phyloP scores from a whole-genome alignment of 148 eudicot species.

The Rheum nobile region DNA sequence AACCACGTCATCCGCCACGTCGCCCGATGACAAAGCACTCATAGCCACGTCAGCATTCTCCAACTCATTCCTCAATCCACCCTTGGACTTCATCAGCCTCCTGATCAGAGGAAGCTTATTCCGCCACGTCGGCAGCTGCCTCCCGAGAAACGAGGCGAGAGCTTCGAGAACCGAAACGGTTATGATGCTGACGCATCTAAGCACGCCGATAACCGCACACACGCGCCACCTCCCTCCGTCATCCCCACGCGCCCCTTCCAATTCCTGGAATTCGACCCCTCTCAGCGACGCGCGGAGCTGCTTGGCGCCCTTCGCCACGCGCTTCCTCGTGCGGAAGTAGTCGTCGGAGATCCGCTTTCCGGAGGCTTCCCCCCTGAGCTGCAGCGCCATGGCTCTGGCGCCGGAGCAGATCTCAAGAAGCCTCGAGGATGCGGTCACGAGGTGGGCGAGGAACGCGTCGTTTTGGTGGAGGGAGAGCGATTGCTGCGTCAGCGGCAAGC shows the following conservation, averaged over 20 bases:
- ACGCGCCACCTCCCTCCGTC: not conserved
- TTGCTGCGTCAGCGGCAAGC: not conserved
- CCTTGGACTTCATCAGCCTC: not conserved
- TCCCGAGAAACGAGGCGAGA: not conserved
- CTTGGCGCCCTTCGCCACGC: not conserved
- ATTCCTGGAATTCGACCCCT: not conserved
- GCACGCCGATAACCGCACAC: not conserved
- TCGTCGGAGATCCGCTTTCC: not conserved
- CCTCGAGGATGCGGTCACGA: not conserved
- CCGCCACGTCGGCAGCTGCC: not conserved
- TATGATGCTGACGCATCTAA: not conserved
- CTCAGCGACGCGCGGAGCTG: not conserved
- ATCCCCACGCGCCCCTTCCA: not conserved
- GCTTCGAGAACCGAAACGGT: not conserved
- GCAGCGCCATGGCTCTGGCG: not conserved
- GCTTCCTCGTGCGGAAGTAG: not conserved
- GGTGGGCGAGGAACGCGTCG: not conserved
- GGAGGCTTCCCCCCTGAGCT: not conserved
- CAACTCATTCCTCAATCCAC: not conserved
- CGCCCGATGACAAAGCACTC: not conserved
- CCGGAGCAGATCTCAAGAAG: not conserved
- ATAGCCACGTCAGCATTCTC: not conserved
- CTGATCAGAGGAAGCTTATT: not conserved
- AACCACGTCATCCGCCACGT: not conserved
- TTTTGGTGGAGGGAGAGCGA: not conserved